These are phyloP conservation scores for Penicillium chermesinum DNA, from an alignment of 495 filamentous ascomycete genomes.

Conservation along the genomic window DNA sequence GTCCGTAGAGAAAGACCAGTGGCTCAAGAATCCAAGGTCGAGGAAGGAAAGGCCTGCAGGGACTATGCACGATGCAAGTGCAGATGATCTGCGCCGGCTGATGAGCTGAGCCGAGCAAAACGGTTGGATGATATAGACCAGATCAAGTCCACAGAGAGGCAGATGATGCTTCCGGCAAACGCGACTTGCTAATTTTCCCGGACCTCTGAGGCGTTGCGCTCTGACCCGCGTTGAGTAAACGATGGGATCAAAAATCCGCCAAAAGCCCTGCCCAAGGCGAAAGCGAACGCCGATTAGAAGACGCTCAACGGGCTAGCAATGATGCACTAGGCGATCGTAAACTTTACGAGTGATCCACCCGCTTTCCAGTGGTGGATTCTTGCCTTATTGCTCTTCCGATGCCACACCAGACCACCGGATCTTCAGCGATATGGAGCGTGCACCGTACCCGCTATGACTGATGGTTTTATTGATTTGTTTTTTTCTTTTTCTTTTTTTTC, in stretches of 20 bases:
- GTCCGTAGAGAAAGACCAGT: constrained; percentile 23
- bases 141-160: constrained; percentile 25
- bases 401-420: constrained; percentile 7
- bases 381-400: constrained; percentile 13
- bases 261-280: constrained; percentile 8
- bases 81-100: constrained; percentile 52
- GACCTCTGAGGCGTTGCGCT: background rate
- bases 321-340: constrained; percentile 14
- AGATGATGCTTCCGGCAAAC: constrained; percentile 37
- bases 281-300: background rate
- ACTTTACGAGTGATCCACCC: constrained; percentile 16
- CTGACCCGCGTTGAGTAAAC: constrained; percentile 9
- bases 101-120: constrained; percentile 16
- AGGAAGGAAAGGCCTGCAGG: constrained; percentile 33
- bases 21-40: constrained; percentile 18
- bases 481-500: background rate
- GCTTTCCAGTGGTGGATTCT: constrained; percentile 6
- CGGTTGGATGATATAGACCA: constrained; percentile 28
- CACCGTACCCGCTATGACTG: background rate
- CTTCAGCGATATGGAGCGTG: constrained; percentile 7
- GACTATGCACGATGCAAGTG: constrained; percentile 47
- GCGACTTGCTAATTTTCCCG: too few species aligned
- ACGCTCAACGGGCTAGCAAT: background rate
- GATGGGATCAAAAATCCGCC: constrained; percentile 7
- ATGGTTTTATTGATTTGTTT: too few species aligned